A percentile compares a stretch with the other conserved stretches of the same genome.
Evolutionary conservation across 1,284 basidiomycete genomes (phyloP).

Genomic region (Gomphus bonarii): DNA sequence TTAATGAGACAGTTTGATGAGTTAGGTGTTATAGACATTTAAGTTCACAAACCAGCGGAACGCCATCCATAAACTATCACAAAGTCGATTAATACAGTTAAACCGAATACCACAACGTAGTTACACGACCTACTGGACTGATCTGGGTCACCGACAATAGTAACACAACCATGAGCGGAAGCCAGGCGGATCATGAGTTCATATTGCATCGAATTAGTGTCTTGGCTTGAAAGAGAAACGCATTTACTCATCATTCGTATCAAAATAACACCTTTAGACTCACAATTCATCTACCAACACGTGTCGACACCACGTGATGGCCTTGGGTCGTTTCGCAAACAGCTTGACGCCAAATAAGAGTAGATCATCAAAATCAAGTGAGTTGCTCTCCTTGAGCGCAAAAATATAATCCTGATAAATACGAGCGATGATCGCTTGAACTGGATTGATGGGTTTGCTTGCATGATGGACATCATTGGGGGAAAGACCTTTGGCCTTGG

Average conservation of each 20-base stretch:
- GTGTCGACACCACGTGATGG: constrained; percentile 59
- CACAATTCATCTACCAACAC: constrained; percentile 88
- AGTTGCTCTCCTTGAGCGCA: constrained; percentile 50
- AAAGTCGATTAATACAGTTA: neutral
- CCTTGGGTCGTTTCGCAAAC: constrained; percentile 44
- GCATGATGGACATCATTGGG: constrained; percentile 33
- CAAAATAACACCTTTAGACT: constrained; percentile 18
- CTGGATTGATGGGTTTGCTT: constrained; percentile 21
- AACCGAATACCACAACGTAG: neutral
- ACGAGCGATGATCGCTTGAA: constrained; percentile 29
- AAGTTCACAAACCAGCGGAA: constrained; percentile 39
- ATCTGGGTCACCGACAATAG: constrained; percentile 88
- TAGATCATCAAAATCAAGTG: constrained; percentile 87
- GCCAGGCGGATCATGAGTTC: constrained; percentile 74
- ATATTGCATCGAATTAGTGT: constrained; percentile 84
- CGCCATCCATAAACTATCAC: constrained; percentile 77
- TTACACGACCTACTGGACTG: constrained; percentile 56
- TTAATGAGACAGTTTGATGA: constrained; percentile 13
- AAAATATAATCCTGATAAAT: constrained; percentile 67
- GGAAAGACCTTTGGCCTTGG: constrained; percentile 64
- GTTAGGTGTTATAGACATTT: neutral
- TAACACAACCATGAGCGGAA: constrained; percentile 45
- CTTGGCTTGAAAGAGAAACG: constrained; percentile 40
- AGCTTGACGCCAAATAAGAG: constrained; percentile 71
- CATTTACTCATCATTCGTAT: neutral